phyloP scores from a whole-genome alignment of 1,139 yeast genomes.

The Hemisphaericaspora xylofermentans region DNA sequence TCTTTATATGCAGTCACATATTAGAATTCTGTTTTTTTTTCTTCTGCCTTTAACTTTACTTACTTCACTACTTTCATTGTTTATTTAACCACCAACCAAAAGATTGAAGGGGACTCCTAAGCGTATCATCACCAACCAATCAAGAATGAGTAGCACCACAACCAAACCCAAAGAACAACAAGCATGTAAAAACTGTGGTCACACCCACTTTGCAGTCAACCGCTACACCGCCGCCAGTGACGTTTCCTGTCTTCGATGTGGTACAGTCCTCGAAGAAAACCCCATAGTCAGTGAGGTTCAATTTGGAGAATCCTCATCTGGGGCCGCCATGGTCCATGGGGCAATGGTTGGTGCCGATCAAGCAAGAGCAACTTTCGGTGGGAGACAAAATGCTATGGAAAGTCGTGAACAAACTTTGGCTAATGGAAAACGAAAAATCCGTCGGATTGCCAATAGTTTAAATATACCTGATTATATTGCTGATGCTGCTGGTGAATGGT shows the following conservation, averaged over 20 bases:
- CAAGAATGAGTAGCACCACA: not conserved
- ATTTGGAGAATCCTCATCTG: slow-evolving; percentile 86
- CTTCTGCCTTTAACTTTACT: no score
- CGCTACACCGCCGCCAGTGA: slow-evolving; percentile 65
- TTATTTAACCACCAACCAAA: no score
- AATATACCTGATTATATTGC: slow-evolving; percentile 80
- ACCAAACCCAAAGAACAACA: slow-evolving; percentile 13
- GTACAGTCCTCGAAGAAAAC: slow-evolving; percentile 84
- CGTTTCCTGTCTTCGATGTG: slow-evolving; percentile 78
- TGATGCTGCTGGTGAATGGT: slow-evolving; percentile 88
- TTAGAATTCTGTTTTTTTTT: no score
- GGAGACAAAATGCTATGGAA: slow-evolving; percentile 70
- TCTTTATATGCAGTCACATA: no score
- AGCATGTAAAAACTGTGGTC: slow-evolving; percentile 35
- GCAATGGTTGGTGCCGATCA: slow-evolving; percentile 90
- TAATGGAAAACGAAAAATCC: slow-evolving; percentile 76
- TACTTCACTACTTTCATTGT: no score
- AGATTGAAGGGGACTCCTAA: no score
- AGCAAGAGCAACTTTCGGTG: slow-evolving; percentile 66
- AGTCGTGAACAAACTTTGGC: slow-evolving; percentile 84
- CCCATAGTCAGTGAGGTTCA: slow-evolving; percentile 95
- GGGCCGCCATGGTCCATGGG: slow-evolving; percentile 96
- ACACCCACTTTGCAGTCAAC: slow-evolving; percentile 31
- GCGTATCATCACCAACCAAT: not conserved
- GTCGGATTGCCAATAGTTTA: slow-evolving; percentile 75